Base-by-base conservation (phyloP, 305 asterid genomes). In the Ajuga reptans region DNA sequence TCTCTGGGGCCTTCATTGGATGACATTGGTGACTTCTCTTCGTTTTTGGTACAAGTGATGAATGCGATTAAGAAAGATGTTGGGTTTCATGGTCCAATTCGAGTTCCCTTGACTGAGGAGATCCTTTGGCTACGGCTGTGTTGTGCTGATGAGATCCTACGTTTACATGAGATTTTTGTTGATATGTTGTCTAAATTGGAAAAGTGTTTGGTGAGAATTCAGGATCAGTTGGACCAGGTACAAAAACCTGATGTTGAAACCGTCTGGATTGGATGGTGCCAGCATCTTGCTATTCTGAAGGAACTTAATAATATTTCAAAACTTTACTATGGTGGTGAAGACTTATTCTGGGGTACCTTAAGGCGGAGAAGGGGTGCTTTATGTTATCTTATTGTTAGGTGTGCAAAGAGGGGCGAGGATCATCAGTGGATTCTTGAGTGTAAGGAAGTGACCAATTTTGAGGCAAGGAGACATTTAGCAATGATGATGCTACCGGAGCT, bases 381-480 rank as follows among this genome's bases (percentile, higher is more conserved):
- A 21, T 79, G 90, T 70, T 71, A 81, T 78, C 91, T 93, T 56
- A 78, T 86, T 77, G 78, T 86, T 58, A 85, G 15, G 83, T 83
- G 73, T 86, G 91, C 92, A 0, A 85, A 85, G 80, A 84, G 91
- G 82, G 72, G 71, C 33, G 95, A 83, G 6, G 95, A 89, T 72
- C 83, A 85, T 69, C 58, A 16, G 41, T 94, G 99, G 99, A 78
- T 94, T 71, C 80, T 78, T 54, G 86, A 82, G 74, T 85, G 78
- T 62, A 94, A 86, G 85, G 99, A 89, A 47, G 91, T 88, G 54
- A 85, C 84, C 50, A 78, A 84, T 83, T 94, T 91, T 73, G 93
- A 89, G 81, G 87, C 91, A n/a, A 86, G 96, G 78, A 85, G 96
- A 71, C 96, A 87, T 82, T 78, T 94, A 62, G 88, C 90, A 6